Evolutionary conservation across 306 rosid species (phyloP).

Genomic region (Lathyrus aphaca): DNA sequence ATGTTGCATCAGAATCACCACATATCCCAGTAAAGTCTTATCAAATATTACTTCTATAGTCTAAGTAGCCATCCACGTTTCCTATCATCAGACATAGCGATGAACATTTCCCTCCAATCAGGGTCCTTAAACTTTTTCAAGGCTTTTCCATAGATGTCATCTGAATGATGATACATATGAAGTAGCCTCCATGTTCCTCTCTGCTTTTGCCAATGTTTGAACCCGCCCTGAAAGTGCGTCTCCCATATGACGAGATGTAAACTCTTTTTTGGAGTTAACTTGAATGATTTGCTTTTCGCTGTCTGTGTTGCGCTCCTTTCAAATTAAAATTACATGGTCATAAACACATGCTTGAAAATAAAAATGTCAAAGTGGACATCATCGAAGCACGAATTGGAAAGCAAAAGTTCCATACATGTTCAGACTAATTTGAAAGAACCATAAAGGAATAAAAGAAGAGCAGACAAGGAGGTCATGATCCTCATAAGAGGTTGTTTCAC

Average conservation of each 20-base stretch:
- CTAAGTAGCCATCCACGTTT: neutral
- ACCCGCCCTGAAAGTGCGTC: neutral
- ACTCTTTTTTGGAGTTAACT: neutral
- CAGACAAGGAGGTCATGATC: too few relatives aligned
- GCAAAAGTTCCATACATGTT: too few relatives aligned
- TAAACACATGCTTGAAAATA: too few relatives aligned
- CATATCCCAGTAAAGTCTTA: neutral
- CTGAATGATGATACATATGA: neutral
- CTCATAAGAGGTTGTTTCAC: too few relatives aligned
- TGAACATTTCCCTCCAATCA: conserved; percentile 1
- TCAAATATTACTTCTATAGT: neutral
- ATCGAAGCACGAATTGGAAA: too few relatives aligned
- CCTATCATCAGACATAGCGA: neutral
- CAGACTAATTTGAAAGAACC: too few relatives aligned
- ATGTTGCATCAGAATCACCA: neutral
- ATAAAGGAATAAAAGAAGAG: too few relatives aligned
- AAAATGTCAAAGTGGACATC: too few relatives aligned
- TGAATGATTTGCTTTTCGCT: neutral
- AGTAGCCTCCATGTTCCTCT: neutral
- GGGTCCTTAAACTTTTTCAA: neutral
- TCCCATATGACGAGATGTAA: neutral
- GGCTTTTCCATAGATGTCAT: conserved; percentile 1
- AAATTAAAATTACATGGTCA: too few relatives aligned
- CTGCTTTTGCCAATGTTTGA: neutral
- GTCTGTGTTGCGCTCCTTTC: neutral